phyloP scores from a whole-genome alignment of 768 basidiomycete species.

The Candolleomyces eurysporus region DNA sequence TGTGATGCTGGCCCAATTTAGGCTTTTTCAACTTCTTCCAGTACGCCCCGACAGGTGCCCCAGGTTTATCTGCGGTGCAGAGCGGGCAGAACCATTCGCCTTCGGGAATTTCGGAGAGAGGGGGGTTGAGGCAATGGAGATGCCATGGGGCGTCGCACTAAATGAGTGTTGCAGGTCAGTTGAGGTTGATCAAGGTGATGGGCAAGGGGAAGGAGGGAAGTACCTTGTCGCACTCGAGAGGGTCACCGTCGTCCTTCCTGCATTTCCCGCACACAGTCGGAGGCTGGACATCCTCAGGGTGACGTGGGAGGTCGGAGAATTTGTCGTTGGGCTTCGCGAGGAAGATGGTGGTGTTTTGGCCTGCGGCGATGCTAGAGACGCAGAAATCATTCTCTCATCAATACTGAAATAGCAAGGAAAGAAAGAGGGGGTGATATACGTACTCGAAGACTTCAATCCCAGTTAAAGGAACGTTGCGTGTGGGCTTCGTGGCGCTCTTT shows the following conservation, averaged over 20 bases:
- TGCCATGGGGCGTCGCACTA: conserved; percentile 93
- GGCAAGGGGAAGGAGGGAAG: background rate
- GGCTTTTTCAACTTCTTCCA: conserved; percentile 25
- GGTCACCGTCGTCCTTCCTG: conserved; percentile 64
- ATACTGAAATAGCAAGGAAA: no score
- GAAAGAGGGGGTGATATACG: conserved; percentile 16
- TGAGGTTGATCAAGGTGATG: conserved; percentile 1
- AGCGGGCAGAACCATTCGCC: conserved; percentile 92
- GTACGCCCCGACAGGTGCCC: conserved; percentile 47
- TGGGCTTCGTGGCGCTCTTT: conserved; percentile 86
- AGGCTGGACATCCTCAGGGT: conserved; percentile 70
- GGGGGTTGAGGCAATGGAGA: conserved; percentile 75
- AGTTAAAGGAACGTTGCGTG: conserved; percentile 62
- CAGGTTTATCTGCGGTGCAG: conserved; percentile 56
- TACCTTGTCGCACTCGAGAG: conserved; percentile 92
- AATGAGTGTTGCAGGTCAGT: conserved; percentile 1
- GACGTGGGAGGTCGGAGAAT: conserved; percentile 74
- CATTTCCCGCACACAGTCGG: conserved; percentile 74
- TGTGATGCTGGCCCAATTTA: conserved; percentile 14
- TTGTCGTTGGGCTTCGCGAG: conserved; percentile 74
- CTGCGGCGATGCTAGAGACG: conserved; percentile 66
- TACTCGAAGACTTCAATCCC: conserved; percentile 81
- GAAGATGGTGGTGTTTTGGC: conserved; percentile 84
- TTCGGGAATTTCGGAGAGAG: conserved; percentile 72
- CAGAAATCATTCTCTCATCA: no score